Base-by-base conservation (phyloP, 148 eudicot species). In the Amaranthus palmeri region DNA sequence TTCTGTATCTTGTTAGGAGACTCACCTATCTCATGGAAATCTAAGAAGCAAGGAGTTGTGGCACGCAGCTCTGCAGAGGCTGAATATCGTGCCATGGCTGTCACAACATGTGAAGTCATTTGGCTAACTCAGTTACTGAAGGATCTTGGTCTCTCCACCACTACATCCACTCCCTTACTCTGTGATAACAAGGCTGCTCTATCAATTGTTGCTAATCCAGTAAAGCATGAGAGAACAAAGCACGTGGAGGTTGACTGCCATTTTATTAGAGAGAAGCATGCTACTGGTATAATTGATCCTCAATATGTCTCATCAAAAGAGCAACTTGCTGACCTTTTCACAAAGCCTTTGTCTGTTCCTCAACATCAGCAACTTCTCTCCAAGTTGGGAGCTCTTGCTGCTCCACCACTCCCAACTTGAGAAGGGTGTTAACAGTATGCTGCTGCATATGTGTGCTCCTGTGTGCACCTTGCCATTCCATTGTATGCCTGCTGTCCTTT, bases 171-270 rank as follows among this genome's bases (percentile, higher is more conserved):
- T 18, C 8, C 4, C 1, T 42, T 65, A 0, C 15, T 10, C 2
- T 65, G 54, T 48, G 69, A 65, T 4, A 65, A 48, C 18, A 51
- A 65, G 18, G 69, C 55, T 7, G 54, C 69, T 10, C 42, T 65
- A 6, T 4, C 15, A 5, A 48, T 65, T 0, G 42, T 43, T 6
- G 54, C 53, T 0, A 48, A 65, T 48, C 66, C 15, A 7, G 54
- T 51, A 12, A 15, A 54, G 3, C 58, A 54, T 54, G 58, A 54
- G 17, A 13, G 17, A 13, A 54, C 58, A 3, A 54, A 54, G 3
- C 58, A 54, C 6, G 18, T 54, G 3, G 58, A 12, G n/a, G 4
- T 54, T 4, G 58, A 54, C n/a, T 54, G 17, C 6, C 58, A 54
- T 18, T 54, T 54, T 14, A 54, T 54, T 14, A 3, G 17, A 6